Evolutionary conservation across 2,329 filamentous ascomycete species (phyloP).

Genomic region (Pseudogymnoascus sp.): DNA sequence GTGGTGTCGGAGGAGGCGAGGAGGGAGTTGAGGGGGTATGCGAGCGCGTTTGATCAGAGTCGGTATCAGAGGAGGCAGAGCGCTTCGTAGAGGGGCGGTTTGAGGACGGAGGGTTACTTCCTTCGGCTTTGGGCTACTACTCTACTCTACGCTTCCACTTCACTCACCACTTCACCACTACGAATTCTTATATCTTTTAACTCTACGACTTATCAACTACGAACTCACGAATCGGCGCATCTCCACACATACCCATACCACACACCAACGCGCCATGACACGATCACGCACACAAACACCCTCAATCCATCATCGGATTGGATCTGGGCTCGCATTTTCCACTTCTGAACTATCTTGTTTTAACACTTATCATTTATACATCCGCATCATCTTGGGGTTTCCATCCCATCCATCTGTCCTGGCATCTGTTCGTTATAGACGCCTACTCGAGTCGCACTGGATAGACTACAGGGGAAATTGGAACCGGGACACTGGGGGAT

Average conservation of each 20-base stretch:
- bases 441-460: neutral
- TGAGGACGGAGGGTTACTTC: neutral
- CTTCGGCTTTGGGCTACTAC: neutral
- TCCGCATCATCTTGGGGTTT: neutral
- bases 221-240: neutral
- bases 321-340: neutral
- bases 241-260: neutral
- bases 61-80: constrained; percentile 27
- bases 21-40: constrained; percentile 75
- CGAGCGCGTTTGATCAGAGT: constrained; percentile 74
- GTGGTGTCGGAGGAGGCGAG: constrained; percentile 67
- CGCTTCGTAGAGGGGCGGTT: constrained; percentile 17
- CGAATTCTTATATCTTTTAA: neutral
- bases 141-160: neutral
- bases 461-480: too few species aligned
- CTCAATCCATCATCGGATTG: neutral
- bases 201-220: neutral
- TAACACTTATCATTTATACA: neutral
- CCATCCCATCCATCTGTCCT: neutral
- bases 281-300: neutral
- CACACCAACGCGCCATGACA: neutral
- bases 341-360: neutral
- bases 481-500: too few species aligned
- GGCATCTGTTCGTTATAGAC: neutral
- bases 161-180: neutral